Conservation (phyloP, 2,329 filamentous ascomycete species). For the Monosporascus sp. region DNA sequence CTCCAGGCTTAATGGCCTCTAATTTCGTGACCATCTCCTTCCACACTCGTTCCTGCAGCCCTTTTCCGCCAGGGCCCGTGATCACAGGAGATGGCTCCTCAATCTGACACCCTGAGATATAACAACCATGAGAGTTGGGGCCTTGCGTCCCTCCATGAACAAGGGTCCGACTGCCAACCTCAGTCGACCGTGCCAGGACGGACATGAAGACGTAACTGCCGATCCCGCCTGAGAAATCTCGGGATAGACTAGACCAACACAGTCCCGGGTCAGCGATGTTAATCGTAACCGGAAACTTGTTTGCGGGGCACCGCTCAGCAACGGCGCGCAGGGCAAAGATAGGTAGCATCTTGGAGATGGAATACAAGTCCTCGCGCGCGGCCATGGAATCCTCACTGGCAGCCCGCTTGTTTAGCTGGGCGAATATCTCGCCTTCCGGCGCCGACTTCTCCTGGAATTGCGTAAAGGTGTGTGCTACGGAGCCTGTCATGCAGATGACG, state of each 20-base stretch:
- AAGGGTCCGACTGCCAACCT: conserved; percentile 42
- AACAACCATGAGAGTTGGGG: conserved; percentile 39
- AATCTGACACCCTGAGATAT: conserved; percentile 31
- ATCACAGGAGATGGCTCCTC: conserved; percentile 31
- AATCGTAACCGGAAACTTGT: conserved; percentile 34
- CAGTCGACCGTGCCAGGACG: conserved; percentile 36
- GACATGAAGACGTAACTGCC: conserved; percentile 23
- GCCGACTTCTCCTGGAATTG: conserved; percentile 22
- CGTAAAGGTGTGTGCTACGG: conserved; percentile 21
- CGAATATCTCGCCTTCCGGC: conserved; percentile 24
- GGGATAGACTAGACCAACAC: conserved; percentile 41
- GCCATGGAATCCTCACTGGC: background rate
- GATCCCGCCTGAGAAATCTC: conserved; percentile 24
- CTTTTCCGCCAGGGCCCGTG: conserved; percentile 31
- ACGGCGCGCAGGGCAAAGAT: conserved; percentile 21
- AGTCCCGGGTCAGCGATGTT: conserved; percentile 49
- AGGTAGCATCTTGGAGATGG: conserved; percentile 27
- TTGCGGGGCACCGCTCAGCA: conserved; percentile 6
- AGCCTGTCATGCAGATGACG: conserved; percentile 23
- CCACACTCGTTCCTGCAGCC: conserved; percentile 36
- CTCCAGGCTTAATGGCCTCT: conserved; percentile 36
- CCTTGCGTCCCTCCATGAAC: conserved; percentile 33
- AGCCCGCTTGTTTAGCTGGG: conserved; percentile 19
- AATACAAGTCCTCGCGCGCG: conserved; percentile 16
- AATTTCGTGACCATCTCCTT: conserved; percentile 35